Conservation (phyloP, 495 filamentous ascomycete species). For the Penicillium silybi region DNA sequence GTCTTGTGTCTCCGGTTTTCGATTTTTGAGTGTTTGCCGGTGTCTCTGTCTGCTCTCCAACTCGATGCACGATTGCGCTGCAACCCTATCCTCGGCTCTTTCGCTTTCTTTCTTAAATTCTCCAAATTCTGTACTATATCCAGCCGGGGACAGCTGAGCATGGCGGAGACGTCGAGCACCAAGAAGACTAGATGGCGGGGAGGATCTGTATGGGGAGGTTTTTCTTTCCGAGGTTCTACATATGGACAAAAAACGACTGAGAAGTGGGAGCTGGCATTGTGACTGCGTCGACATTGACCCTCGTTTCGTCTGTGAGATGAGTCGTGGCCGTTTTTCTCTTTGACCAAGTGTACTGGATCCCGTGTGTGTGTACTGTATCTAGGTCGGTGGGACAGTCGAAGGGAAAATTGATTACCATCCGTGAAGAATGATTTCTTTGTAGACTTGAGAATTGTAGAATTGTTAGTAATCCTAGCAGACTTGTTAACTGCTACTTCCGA, state of each 20-base stretch:
- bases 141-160: constrained; percentile 15
- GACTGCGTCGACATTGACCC: not conserved
- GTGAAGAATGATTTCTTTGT: constrained; percentile 9
- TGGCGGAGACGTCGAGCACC: constrained; percentile 15
- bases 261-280: not conserved
- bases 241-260: constrained; percentile 14
- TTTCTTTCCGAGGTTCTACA: constrained; percentile 10
- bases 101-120: constrained; percentile 15
- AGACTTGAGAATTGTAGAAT: not conserved
- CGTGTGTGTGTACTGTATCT: constrained; percentile 22
- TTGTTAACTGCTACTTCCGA: too few relatives aligned
- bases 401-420: constrained; percentile 23
- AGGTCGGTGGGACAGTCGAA: constrained; percentile 17
- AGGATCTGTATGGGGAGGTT: constrained; percentile 9
- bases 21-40: constrained; percentile 16
- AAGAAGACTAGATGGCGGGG: constrained; percentile 30
- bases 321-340: constrained; percentile 19
- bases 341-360: constrained; percentile 14
- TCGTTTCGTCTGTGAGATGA: not conserved
- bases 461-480: too few relatives aligned
- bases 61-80: not conserved
- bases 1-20: constrained; percentile 14
- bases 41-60: constrained; percentile 15
- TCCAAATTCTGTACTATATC: constrained; percentile 24
- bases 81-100: constrained; percentile 10